A percentile compares a stretch with the other conserved stretches of the same genome.
phyloP scores from a whole-genome alignment of 208 protist species.

The Crithidia thermophila region DNA sequence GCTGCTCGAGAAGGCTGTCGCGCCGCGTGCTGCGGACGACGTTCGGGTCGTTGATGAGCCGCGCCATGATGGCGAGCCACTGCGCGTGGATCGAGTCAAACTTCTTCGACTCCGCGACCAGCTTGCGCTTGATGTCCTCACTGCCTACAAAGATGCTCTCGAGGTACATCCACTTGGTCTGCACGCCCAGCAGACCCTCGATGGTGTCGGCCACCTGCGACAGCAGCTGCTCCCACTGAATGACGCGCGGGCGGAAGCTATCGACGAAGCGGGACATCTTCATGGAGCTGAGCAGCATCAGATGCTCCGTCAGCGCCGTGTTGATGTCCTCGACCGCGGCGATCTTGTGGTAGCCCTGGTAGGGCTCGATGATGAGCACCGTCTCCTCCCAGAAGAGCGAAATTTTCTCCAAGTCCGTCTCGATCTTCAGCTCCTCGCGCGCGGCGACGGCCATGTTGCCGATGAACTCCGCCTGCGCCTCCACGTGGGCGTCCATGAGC shows the following conservation, averaged over 20 bases:
- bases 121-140: constrained; percentile 98
- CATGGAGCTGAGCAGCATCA: constrained; percentile 93
- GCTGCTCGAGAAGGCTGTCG: constrained; percentile 92
- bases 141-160: constrained; percentile 97
- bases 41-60: constrained; percentile 89
- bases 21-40: constrained; percentile 85
- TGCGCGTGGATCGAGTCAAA: constrained; percentile 96
- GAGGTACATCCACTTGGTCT: constrained; percentile 98
- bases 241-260: constrained; percentile 95
- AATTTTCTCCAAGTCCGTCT: constrained; percentile 93
- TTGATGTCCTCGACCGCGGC: constrained; percentile 94
- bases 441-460: constrained; percentile 92
- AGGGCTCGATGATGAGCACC: constrained; percentile 81
- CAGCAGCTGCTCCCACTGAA: constrained; percentile 95
- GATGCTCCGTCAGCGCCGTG: constrained; percentile 93
- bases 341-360: constrained; percentile 94
- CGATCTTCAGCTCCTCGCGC: constrained; percentile 95
- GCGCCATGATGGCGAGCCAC: constrained; percentile 92
- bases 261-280: constrained; percentile 96
- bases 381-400: constrained; percentile 90
- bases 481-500: constrained; percentile 94
- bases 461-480: constrained; percentile 95
- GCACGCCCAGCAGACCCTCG: constrained; percentile 91
- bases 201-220: constrained; percentile 95
- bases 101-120: constrained; percentile 95